A percentile compares a stretch with the other conserved stretches of the same genome.
Conservation (phyloP, 2,329 filamentous ascomycete genomes). For the Mollisiaceae sp. region DNA sequence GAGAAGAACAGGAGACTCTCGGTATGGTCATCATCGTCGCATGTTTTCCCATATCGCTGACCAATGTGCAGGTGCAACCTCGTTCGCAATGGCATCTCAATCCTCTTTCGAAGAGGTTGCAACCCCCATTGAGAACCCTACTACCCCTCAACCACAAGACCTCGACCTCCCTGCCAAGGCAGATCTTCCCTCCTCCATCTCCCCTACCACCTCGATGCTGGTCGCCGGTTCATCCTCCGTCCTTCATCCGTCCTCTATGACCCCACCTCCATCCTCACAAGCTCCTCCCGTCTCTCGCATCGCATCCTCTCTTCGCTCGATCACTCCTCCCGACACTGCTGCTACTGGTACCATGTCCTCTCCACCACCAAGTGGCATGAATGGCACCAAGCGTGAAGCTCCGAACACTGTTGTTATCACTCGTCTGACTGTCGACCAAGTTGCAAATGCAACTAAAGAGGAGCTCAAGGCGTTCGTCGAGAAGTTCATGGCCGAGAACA, state of each 20-base stretch:
- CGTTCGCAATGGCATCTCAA: constrained; percentile 34
- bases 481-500: constrained; percentile 59
- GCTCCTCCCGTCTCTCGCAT: constrained; percentile 42
- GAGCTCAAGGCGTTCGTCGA: constrained; percentile 63
- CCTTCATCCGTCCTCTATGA: constrained; percentile 52
- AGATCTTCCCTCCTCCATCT: constrained; percentile 23
- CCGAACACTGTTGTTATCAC: constrained; percentile 45
- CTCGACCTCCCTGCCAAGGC: constrained; percentile 28
- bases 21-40: background rate
- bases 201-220: constrained; percentile 31
- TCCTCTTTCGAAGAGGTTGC: constrained; percentile 34
- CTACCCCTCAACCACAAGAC: constrained; percentile 35
- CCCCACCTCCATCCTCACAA: constrained; percentile 68
- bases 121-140: constrained; percentile 31
- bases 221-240: constrained; percentile 47
- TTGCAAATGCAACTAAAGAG: constrained; percentile 58
- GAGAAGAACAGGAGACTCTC: background rate
- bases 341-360: constrained; percentile 32
- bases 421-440: constrained; percentile 52
- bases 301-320: constrained; percentile 20
- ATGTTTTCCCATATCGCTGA: background rate
- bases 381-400: constrained; percentile 32
- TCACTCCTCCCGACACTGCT: constrained; percentile 31
- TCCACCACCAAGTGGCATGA: constrained; percentile 38
- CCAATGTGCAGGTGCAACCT: background rate